Percentiles rank a stretch among this genome's conserved stretches.
Conservation (phyloP, 2,329 filamentous ascomycete species). For the Hirsutella rhossiliensis region DNA sequence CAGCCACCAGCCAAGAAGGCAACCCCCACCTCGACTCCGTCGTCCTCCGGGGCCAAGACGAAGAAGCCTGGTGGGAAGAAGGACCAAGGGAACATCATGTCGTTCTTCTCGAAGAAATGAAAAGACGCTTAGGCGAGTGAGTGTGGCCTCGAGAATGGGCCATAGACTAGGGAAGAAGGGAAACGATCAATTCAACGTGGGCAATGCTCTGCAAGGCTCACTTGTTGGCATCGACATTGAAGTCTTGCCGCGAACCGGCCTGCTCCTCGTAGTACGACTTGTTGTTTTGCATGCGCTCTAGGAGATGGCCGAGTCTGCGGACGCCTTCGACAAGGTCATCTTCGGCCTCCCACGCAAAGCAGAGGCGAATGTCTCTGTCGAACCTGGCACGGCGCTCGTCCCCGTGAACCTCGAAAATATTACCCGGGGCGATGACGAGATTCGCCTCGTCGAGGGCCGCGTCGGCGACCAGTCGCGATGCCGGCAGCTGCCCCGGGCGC, state of each 20-base stretch:
- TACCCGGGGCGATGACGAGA: constrained; percentile 55
- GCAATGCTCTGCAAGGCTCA: constrained; percentile 2
- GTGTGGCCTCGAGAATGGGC: not conserved
- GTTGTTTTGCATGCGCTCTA: constrained; percentile 19
- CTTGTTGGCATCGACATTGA: constrained; percentile 13
- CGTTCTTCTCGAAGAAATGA: constrained; percentile 77
- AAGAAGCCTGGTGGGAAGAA: constrained; percentile 47
- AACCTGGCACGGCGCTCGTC: constrained; percentile 45
- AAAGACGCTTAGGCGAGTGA: not conserved
- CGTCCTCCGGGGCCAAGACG: constrained; percentile 34
- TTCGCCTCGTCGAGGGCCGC: constrained; percentile 50
- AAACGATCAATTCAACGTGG: not conserved
- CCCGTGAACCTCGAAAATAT: constrained; percentile 54
- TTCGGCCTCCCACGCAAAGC: constrained; percentile 63
- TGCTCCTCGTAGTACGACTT: constrained; percentile 13
- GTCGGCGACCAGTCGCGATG: constrained; percentile 43
- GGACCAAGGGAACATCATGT: constrained; percentile 76
- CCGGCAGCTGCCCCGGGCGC: constrained; percentile 26
- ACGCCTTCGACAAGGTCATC: constrained; percentile 55
- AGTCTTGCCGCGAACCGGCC: constrained; percentile 5
- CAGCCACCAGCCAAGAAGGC: constrained; percentile 36
- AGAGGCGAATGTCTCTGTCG: constrained; percentile 48
- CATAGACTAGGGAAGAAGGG: too few relatives aligned
- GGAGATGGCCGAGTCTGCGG: constrained; percentile 41
- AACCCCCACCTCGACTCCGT: constrained; percentile 31